These are phyloP conservation scores for Dimocarpus longan DNA, from an alignment of 345 rosid species.

Conservation along the genomic window DNA sequence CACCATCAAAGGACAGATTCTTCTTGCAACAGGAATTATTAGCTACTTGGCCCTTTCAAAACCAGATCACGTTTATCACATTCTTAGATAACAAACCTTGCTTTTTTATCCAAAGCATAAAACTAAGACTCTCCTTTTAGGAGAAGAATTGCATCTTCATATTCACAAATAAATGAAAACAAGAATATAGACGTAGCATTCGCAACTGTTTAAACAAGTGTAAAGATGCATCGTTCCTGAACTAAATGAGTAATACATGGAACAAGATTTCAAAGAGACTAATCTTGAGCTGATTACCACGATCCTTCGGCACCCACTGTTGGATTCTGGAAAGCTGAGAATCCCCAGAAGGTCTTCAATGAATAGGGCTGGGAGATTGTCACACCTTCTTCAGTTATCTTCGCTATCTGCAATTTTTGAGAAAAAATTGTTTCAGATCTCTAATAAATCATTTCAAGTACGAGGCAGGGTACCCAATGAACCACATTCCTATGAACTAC, in stretches of 20 bases:
- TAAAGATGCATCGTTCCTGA: conserved; percentile 10
- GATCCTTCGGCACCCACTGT: conserved; percentile 89
- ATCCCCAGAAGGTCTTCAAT: conserved; percentile 88
- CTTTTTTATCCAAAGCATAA: not conserved
- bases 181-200: not conserved
- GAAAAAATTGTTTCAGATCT: conserved; percentile 13
- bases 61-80: not conserved
- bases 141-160: not conserved
- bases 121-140: not conserved
- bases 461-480: not conserved
- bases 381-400: conserved; percentile 86
- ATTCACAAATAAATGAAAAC: not conserved
- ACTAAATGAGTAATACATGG: conserved; percentile 16
- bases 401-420: conserved; percentile 72
- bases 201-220: not conserved
- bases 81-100: too few relatives aligned
- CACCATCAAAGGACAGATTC: too few relatives aligned
- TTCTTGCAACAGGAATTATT: not conserved
- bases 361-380: conserved; percentile 89
- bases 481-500: not conserved
- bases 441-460: conserved; percentile 16
- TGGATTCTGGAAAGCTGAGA: conserved; percentile 79
- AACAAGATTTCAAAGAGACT: conserved; percentile 25
- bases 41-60: not conserved
- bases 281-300: conserved; percentile 47